Evolutionary conservation across 2,329 filamentous ascomycete species (phyloP).

Genomic region (Ophiostoma sp.): DNA sequence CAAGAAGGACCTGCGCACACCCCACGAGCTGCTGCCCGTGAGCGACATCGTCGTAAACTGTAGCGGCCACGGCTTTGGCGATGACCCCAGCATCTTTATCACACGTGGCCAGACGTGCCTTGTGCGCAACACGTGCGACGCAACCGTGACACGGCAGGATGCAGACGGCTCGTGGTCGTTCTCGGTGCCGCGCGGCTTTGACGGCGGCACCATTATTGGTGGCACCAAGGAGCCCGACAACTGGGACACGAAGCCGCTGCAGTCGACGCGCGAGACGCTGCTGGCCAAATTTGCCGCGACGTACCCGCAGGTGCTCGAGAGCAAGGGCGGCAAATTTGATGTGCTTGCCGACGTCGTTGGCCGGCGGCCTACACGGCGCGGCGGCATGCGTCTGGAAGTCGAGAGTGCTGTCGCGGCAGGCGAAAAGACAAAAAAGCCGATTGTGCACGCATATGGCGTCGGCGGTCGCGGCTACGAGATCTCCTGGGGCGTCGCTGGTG

Average conservation of each 20-base stretch:
- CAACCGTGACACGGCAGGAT: conserved; percentile 54
- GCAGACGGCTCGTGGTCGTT: conserved; percentile 59
- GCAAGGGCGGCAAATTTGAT: conserved; percentile 21
- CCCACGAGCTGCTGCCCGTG: conserved; percentile 38
- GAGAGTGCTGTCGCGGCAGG: conserved; percentile 33
- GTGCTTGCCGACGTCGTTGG: conserved; percentile 40
- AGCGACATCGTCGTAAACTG: conserved; percentile 40
- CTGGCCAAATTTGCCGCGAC: conserved; percentile 38
- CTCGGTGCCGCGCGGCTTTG: conserved; percentile 54
- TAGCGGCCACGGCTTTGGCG: conserved; percentile 42
- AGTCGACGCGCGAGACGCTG: conserved; percentile 43
- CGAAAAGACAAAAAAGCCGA: conserved; percentile 14
- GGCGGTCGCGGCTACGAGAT: conserved; percentile 58
- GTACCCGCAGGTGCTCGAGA: conserved; percentile 34
- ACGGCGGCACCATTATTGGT: conserved; percentile 60
- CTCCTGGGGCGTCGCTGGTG: conserved; percentile 54
- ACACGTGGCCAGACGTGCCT: conserved; percentile 46
- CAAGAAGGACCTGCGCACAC: conserved; percentile 35
- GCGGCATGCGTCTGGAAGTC: conserved; percentile 49
- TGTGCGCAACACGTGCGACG: conserved; percentile 37
- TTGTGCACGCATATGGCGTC: conserved; percentile 55
- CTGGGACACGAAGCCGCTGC: conserved; percentile 47
- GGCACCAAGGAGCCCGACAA: conserved; percentile 58
- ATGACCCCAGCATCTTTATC: conserved; percentile 36
- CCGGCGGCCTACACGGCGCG: conserved; percentile 41